A percentile compares a stretch with the other conserved stretches of the same genome.
phyloP scores from a whole-genome alignment of 2,329 filamentous ascomycete species.

The Paramyrothecium sp. region DNA sequence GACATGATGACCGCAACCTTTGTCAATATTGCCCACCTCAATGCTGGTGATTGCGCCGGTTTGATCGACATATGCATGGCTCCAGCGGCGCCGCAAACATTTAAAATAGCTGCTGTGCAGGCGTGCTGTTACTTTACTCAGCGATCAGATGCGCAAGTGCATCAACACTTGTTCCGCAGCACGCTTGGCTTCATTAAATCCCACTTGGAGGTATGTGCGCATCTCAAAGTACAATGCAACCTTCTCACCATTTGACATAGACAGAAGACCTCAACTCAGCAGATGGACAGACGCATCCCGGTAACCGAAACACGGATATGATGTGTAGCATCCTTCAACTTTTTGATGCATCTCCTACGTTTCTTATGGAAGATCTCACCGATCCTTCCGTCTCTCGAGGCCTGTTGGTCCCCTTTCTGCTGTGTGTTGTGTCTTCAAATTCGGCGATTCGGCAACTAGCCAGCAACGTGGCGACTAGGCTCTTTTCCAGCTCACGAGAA shows the following conservation, averaged over 20 bases:
- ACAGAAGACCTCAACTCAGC: conserved; percentile 14
- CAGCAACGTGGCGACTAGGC: conserved; percentile 42
- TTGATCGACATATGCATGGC: conserved; percentile 57
- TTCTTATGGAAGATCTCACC: conserved; percentile 28
- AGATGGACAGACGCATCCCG: conserved; percentile 5
- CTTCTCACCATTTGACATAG: conserved; percentile 5
- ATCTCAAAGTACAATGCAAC: conserved; percentile 3
- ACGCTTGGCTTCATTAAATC: conserved; percentile 55
- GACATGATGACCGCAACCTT: conserved; percentile 66
- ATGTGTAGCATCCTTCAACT: conserved; percentile 51
- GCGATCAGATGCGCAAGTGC: conserved; percentile 46
- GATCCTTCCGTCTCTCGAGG: conserved; percentile 17
- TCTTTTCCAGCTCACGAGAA: conserved; percentile 37
- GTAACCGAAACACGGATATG: conserved; percentile 18
- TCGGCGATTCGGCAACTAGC: conserved; percentile 48
- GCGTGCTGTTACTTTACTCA: conserved; percentile 62
- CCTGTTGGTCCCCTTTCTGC: conserved; percentile 50
- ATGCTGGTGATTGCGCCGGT: conserved; percentile 55
- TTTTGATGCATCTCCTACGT: conserved; percentile 47
- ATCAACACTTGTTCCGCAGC: conserved; percentile 53
- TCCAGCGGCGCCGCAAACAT: conserved; percentile 53
- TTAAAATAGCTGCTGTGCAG: conserved; percentile 62
- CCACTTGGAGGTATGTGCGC: conserved; percentile 51
- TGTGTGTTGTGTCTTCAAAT: conserved; percentile 53
- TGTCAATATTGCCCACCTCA: conserved; percentile 62